Evolutionary conservation across 2,329 filamentous ascomycete species (phyloP).

Genomic region (Phaeosphaeria sp.): DNA sequence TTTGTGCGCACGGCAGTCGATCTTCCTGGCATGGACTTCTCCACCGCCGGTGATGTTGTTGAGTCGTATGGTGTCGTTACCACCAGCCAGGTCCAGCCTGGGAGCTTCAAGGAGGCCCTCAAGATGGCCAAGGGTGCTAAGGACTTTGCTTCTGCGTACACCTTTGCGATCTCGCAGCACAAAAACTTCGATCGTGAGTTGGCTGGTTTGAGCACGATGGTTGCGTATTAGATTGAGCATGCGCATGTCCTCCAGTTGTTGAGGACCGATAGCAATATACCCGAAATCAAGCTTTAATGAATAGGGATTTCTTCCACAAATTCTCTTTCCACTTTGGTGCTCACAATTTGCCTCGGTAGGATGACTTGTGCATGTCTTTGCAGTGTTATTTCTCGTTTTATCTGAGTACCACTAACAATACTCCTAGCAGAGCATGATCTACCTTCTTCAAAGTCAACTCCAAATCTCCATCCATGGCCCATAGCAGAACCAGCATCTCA

Average conservation of each 20-base stretch:
- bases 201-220: conserved; percentile 69
- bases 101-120: conserved; percentile 67
- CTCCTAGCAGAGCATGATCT: too few relatives aligned
- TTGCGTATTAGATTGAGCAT: conserved; percentile 67
- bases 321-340: not conserved
- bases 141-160: conserved; percentile 75
- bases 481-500: too few relatives aligned
- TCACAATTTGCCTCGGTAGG: too few relatives aligned
- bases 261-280: not conserved
- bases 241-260: not conserved
- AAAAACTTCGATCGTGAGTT: conserved; percentile 77
- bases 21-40: conserved; percentile 58
- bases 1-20: conserved; percentile 62
- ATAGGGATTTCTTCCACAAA: not conserved
- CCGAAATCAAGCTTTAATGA: not conserved
- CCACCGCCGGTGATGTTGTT: conserved; percentile 58
- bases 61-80: conserved; percentile 83
- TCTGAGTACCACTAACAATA: too few relatives aligned
- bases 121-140: conserved; percentile 71
- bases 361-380: too few relatives aligned
- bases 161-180: conserved; percentile 73
- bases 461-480: too few relatives aligned
- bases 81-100: conserved; percentile 59
- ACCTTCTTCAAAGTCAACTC: too few relatives aligned
- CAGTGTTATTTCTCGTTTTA: too few relatives aligned